Evolutionary conservation across 306 rosid species (phyloP).

Genomic region (Quercus bicolor): DNA sequence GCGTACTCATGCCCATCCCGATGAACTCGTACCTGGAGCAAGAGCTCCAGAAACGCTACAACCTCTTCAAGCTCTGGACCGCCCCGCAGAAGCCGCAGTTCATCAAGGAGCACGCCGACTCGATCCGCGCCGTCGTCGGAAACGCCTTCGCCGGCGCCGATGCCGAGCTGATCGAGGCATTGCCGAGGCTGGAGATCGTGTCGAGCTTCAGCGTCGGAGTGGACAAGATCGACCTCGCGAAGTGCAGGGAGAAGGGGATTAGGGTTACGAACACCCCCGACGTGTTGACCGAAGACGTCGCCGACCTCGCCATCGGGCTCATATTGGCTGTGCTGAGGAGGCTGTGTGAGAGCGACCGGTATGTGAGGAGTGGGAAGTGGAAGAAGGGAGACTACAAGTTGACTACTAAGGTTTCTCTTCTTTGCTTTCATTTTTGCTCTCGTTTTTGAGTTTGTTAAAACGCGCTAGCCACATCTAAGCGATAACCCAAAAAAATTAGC

Average conservation of each 20-base stretch:
- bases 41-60: conserved; percentile 71
- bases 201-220: conserved; percentile 73
- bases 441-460: too few species aligned
- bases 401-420: conserved; percentile 58
- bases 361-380: conserved; percentile 66
- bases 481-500: too few species aligned
- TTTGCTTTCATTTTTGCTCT: background rate
- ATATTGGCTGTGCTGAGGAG: conserved; percentile 54
- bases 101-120: conserved; percentile 28
- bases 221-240: conserved; percentile 54
- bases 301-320: conserved; percentile 67
- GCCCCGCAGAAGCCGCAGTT: conserved; percentile 35
- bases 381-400: conserved; percentile 54
- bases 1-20: conserved; percentile 45
- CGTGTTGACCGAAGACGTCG: conserved; percentile 84
- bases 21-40: conserved; percentile 53
- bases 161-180: conserved; percentile 42
- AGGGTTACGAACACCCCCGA: conserved; percentile 74
- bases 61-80: conserved; percentile 46
- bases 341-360: conserved; percentile 61
- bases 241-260: conserved; percentile 65
- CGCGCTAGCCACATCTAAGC: too few species aligned
- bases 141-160: conserved; percentile 47
- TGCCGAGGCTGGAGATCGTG: conserved; percentile 72
- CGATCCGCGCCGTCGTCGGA: conserved; percentile 65